These are phyloP conservation scores for Fusarium brevicatenulatum DNA, from an alignment of 2,329 filamentous ascomycete genomes.

Conservation along the genomic window DNA sequence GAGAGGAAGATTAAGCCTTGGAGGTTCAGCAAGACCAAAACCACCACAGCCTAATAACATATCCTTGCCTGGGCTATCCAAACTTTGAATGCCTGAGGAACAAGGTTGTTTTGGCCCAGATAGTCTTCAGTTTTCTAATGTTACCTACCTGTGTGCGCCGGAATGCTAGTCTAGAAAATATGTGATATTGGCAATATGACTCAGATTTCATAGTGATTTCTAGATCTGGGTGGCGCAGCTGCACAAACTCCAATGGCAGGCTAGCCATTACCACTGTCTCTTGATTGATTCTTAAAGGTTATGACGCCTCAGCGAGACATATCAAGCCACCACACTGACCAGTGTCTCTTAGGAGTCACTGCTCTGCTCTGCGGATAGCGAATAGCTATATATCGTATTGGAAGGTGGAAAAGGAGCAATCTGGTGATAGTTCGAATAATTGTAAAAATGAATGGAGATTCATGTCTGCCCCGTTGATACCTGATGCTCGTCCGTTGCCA, in stretches of 20 bases:
- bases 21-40: background rate
- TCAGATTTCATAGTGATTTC: no score
- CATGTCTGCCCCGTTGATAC: no score
- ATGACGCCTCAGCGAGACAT: no score
- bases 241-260: background rate
- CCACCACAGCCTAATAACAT: background rate
- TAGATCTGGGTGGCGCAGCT: background rate
- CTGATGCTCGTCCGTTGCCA: background rate
- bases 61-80: no score
- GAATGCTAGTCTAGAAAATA: background rate
- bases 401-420: no score
- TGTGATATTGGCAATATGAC: background rate
- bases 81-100: background rate
- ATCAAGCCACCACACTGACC: no score
- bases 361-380: background rate
- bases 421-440: background rate
- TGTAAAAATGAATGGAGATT: background rate
- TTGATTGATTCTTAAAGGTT: no score
- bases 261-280: background rate
- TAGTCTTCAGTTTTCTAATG: background rate
- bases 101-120: background rate
- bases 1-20: background rate
- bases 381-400: background rate
- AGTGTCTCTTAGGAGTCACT: background rate
- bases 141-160: background rate